Evolutionary conservation across 257 asterid species (phyloP).

Genomic region (Phtheirospermum japonicum): DNA sequence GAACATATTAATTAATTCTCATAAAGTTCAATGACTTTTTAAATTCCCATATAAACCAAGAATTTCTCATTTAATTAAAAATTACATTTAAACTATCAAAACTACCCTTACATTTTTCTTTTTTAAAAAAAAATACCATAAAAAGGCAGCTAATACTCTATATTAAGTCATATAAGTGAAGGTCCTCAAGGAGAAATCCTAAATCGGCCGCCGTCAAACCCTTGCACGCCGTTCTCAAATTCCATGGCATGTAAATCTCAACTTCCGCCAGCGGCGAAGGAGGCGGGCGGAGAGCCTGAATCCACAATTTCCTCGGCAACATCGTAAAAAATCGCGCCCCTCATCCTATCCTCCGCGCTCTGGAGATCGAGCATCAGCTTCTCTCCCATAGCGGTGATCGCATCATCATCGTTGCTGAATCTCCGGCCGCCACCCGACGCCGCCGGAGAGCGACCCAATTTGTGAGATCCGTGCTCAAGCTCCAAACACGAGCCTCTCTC

Average conservation of each 20-base stretch:
- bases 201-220: no score
- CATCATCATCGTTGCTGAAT: slow-evolving; percentile 25
- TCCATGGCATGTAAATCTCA: slow-evolving; percentile 46
- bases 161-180: no score
- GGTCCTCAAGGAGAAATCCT: neutral
- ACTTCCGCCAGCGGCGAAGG: no score
- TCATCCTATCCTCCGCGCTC: slow-evolving; percentile 50
- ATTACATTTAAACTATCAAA: no score
- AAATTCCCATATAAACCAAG: no score
- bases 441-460: no score
- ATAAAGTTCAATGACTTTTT: no score
- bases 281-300: slow-evolving; percentile 20
- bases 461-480: slow-evolving; percentile 24
- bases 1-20: no score
- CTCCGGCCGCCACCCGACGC: slow-evolving; percentile 16
- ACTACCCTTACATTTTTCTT: no score
- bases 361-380: slow-evolving; percentile 62
- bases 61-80: no score
- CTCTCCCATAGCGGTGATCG: slow-evolving; percentile 58
- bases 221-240: slow-evolving; percentile 49
- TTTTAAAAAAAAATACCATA: no score
- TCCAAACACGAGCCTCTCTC: slow-evolving; percentile 16
- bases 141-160: no score
- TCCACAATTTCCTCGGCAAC: slow-evolving; percentile 31
- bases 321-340: slow-evolving; percentile 39